Percentiles rank a stretch among this genome's conserved stretches.
These are phyloP conservation scores for Saccharomyces cerevisiae DNA, from an alignment of 805 yeast genomes.

Conservation along the genomic window DNA sequence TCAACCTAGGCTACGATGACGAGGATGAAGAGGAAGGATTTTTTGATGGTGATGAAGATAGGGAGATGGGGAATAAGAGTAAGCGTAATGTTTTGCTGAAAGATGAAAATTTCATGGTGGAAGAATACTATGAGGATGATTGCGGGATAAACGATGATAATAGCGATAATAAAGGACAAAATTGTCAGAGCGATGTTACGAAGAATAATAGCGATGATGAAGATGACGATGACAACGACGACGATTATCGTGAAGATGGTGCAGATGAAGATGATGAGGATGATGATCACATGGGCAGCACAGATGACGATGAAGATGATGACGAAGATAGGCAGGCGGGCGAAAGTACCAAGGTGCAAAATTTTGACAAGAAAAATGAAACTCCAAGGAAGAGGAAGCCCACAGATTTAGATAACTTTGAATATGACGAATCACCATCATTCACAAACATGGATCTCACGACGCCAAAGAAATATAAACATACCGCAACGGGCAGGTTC, in stretches of 20 bases:
- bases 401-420: constrained; percentile 24
- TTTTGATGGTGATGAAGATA: constrained; percentile 1
- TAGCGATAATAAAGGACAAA: constrained; percentile 6
- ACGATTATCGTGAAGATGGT: constrained; percentile 2
- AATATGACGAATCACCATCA: constrained; percentile 11
- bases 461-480: constrained; percentile 22
- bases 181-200: constrained; percentile 6
- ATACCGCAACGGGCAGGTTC: constrained; percentile 1
- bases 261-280: constrained; percentile 5
- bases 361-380: neutral
- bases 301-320: constrained; percentile 4
- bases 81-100: neutral
- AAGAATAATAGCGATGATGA: constrained; percentile 9
- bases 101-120: constrained; percentile 12
- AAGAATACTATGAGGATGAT: constrained; percentile 15
- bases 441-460: constrained; percentile 5
- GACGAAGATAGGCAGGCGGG: neutral
- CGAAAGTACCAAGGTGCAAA: neutral
- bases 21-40: constrained; percentile 22
- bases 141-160: constrained; percentile 11
- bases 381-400: constrained; percentile 23
- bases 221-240: constrained; percentile 11
- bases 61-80: neutral
- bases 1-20: constrained; percentile 28
- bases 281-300: constrained; percentile 5